A percentile compares a stretch with the other conserved stretches of the same genome.
phyloP scores from a whole-genome alignment of 2,329 filamentous ascomycete genomes.

The Hypoxylon rubiginosum region DNA sequence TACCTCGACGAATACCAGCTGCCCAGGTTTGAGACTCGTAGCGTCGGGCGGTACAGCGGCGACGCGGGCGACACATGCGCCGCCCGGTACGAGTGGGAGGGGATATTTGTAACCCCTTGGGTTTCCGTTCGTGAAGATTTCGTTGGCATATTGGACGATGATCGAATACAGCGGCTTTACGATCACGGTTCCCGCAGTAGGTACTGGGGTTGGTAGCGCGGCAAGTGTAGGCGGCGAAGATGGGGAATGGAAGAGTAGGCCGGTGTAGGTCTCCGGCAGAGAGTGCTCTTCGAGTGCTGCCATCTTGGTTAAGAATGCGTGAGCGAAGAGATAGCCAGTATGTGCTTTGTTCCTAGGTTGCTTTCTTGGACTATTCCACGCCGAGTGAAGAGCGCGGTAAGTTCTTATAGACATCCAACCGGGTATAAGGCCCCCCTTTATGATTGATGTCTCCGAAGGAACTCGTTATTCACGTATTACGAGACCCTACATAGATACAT shows the following conservation, averaged over 20 bases:
- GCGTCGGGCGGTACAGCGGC: constrained; percentile 34
- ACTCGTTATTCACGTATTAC: constrained; percentile 2
- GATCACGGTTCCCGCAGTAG: constrained; percentile 33
- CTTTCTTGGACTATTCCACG: background rate
- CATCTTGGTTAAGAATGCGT: constrained; percentile 27
- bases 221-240: constrained; percentile 31
- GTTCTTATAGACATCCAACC: constrained; percentile 17
- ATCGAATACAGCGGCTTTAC: constrained; percentile 38
- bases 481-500: background rate
- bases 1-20: constrained; percentile 37
- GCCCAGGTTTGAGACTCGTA: constrained; percentile 26
- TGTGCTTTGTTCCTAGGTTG: background rate
- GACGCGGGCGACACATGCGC: constrained; percentile 34
- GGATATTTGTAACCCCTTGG: constrained; percentile 37
- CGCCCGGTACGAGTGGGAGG: constrained; percentile 34
- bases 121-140: constrained; percentile 39
- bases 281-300: constrained; percentile 11
- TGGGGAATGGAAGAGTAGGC: constrained; percentile 32
- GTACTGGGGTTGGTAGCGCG: constrained; percentile 25
- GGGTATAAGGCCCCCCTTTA: background rate
- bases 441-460: background rate
- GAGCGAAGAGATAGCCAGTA: background rate
- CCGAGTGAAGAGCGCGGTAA: background rate
- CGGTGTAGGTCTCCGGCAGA: constrained; percentile 33
- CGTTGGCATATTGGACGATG: constrained; percentile 38